Evolutionary conservation across 2,329 filamentous ascomycete genomes (phyloP).

Genomic region (Talaromyces rugulosus): DNA sequence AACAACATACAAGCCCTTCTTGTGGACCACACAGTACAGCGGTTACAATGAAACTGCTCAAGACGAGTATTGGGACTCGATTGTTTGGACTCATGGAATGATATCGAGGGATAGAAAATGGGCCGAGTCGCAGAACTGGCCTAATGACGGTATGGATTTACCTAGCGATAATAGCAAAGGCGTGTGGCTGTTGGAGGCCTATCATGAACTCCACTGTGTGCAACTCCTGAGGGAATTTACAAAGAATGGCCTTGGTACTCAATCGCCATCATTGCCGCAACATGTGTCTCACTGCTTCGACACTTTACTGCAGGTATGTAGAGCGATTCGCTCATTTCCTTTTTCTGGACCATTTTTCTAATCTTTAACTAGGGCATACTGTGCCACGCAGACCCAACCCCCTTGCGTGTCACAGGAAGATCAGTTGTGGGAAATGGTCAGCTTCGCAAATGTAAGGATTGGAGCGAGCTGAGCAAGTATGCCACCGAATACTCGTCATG

Average conservation of each 20-base stretch:
- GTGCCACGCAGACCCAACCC: background rate
- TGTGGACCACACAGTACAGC: background rate
- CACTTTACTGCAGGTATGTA: background rate
- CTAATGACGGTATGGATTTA: background rate
- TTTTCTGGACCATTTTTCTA: too few relatives aligned
- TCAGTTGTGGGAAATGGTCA: too few relatives aligned
- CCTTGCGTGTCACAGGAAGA: background rate
- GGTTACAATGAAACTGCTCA: background rate
- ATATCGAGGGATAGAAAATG: background rate
- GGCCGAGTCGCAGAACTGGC: constrained; percentile 2
- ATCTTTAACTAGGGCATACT: background rate
- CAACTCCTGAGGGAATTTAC: background rate
- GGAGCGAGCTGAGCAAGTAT: background rate
- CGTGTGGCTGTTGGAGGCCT: constrained; percentile 1
- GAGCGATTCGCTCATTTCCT: too few relatives aligned
- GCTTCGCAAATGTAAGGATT: background rate
- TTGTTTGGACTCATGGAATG: background rate
- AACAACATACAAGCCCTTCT: background rate
- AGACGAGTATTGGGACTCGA: background rate
- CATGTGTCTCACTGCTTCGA: background rate
- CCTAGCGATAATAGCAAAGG: background rate
- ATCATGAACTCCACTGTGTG: background rate
- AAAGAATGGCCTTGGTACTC: background rate
- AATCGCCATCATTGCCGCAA: background rate
- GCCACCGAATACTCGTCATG: background rate